Percentiles rank a stretch among this genome's conserved stretches.
These are phyloP conservation scores for Pseudognaphalium luteoalbum DNA, from an alignment of 129 eudicot species.

Conservation along the genomic window DNA sequence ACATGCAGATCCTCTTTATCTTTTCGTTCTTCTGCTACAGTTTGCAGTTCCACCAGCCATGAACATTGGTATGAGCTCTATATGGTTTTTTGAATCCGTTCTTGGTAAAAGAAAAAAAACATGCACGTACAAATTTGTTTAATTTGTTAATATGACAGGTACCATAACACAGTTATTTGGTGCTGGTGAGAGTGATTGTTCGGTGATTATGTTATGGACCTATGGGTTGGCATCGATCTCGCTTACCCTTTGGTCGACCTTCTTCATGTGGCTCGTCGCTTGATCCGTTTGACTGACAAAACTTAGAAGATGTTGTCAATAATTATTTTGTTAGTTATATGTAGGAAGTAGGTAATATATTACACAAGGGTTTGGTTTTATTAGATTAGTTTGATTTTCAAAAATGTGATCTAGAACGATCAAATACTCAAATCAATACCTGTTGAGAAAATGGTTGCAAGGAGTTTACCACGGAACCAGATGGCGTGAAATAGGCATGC, in stretches of 20 bases:
- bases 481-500: neutral
- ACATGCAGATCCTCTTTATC: conserved; percentile 57
- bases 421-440: neutral
- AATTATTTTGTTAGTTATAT: neutral
- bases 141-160: conserved; percentile 45
- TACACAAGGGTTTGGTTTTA: neutral
- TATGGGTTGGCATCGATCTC: conserved; percentile 51
- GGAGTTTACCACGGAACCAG: neutral
- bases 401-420: neutral
- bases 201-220: conserved; percentile 67
- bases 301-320: neutral
- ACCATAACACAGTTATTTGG: conserved; percentile 66
- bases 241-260: conserved; percentile 63
- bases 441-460: neutral
- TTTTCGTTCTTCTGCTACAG: conserved; percentile 74
- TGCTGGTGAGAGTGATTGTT: conserved; percentile 64
- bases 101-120: too few relatives aligned
- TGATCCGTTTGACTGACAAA: conserved; percentile 16
- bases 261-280: conserved; percentile 62
- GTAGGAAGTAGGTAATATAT: neutral
- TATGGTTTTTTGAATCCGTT: too few relatives aligned
- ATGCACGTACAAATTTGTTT: too few relatives aligned
- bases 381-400: neutral
- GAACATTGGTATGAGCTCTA: conserved; percentile 60
- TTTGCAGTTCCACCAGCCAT: conserved; percentile 89